Percentiles rank a stretch among this genome's conserved stretches.
Evolutionary conservation across 371 early-diverging fungal species (phyloP).

Genomic region (Mucor circinelloides): DNA sequence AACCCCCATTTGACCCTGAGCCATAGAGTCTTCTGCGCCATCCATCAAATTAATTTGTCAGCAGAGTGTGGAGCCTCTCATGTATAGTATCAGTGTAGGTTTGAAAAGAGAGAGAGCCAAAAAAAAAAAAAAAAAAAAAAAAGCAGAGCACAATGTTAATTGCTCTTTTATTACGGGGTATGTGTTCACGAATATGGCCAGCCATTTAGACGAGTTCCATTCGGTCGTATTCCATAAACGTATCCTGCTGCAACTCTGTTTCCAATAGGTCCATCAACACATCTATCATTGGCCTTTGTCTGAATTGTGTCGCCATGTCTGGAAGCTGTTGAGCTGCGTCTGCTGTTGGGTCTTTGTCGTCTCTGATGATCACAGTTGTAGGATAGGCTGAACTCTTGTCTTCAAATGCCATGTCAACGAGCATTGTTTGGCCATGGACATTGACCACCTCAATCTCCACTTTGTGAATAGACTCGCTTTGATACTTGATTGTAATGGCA

Average conservation of each 20-base stretch:
- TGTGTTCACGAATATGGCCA: neutral
- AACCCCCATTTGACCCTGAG: neutral
- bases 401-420: neutral
- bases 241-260: neutral
- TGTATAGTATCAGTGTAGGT: neutral
- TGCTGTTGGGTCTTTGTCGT: neutral
- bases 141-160: neutral
- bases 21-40: neutral
- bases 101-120: neutral
- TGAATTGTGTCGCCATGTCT: neutral
- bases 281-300: neutral
- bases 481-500: neutral
- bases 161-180: neutral
- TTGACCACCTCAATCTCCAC: neutral
- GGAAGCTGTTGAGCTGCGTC: neutral
- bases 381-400: neutral
- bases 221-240: neutral
- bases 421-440: neutral
- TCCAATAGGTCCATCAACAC: neutral
- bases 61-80: neutral
- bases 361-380: neutral
- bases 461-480: neutral
- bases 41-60: neutral
- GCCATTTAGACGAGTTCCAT: neutral
- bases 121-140: no score